Evolutionary conservation across 345 rosid genomes (phyloP), one percentile per base, ranked within the genome.

Genomic region (Mangifera indica): DNA sequence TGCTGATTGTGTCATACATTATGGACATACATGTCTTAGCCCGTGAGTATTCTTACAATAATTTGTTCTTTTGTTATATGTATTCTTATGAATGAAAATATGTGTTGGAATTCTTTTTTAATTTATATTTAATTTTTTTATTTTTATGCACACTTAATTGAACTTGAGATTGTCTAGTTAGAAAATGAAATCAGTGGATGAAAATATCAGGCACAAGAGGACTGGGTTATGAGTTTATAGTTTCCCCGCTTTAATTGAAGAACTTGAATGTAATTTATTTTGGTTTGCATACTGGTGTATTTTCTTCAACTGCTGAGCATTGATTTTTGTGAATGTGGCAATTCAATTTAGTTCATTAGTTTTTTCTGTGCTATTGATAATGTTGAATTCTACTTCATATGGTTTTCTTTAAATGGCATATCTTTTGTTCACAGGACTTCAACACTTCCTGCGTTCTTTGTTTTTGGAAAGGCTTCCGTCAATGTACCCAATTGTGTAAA

Each of bases 21-120:
- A 92, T 45, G 97, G 98, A 18, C 98, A 92, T 65, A 84, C 98
- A 0, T 94, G 98, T 77, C 92, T 90, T 42, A 94, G 97, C 86
- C 97, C 95, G 97, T 94, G 64, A 87, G 97, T 81, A 49, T 34
- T 63, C 56, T 7, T 54, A 15, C 22, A 56, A 5, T n/a, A 12
- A 12, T 18, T 10, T 29, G 32, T 29, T 29, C 32, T 29, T 65
- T 25, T 52, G 11, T 34, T 11, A 3, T 26, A n/a, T n/a, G n/a
- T n/a, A n/a, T n/a, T n/a, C n/a, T n/a, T n/a, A 3, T 24, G 40
- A 32, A 26, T 5, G 20, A n/a, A 7, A 63, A 64, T n/a, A n/a
- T 45, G 22, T 12, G 52, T 21, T 7, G 10, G 1, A 11, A 18
- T 13, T 1, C 40, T 21, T 53, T 34, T 25, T 17, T 29, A 11